Conservation (phyloP, 2,329 filamentous ascomycete species). For the Zasmidium angulare region DNA sequence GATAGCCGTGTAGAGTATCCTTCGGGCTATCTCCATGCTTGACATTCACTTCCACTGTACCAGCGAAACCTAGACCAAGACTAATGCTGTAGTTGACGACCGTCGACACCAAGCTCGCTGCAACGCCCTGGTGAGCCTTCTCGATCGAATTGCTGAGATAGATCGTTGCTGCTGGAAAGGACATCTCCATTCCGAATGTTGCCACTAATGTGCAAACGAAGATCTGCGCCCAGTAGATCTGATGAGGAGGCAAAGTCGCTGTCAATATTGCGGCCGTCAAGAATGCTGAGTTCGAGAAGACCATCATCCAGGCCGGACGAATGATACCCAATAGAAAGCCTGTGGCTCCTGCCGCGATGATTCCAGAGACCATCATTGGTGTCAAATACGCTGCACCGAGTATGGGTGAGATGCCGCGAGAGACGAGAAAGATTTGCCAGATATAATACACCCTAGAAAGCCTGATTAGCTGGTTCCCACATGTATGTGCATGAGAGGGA, state of each 20-base stretch:
- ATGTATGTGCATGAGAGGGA: not conserved
- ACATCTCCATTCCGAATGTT: slow-evolving; percentile 62
- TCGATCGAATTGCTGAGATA: slow-evolving; percentile 55
- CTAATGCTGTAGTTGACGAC: slow-evolving; percentile 65
- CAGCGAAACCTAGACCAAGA: slow-evolving; percentile 64
- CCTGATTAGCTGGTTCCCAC: not conserved
- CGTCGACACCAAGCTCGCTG: slow-evolving; percentile 59
- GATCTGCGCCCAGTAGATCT: slow-evolving; percentile 64
- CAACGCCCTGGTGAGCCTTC: slow-evolving; percentile 50
- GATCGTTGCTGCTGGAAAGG: slow-evolving; percentile 61
- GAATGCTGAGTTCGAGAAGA: slow-evolving; percentile 40
- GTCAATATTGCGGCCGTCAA: slow-evolving; percentile 40
- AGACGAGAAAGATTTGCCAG: slow-evolving; percentile 49
- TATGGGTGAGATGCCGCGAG: slow-evolving; percentile 43
- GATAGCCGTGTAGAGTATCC: slow-evolving; percentile 36
- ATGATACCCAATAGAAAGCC: slow-evolving; percentile 25
- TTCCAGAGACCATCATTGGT: slow-evolving; percentile 46
- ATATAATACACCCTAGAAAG: slow-evolving; percentile 29
- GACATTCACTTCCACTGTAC: slow-evolving; percentile 57
- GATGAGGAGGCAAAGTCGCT: slow-evolving; percentile 49
- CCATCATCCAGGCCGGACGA: slow-evolving; percentile 33
- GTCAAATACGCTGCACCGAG: slow-evolving; percentile 46
- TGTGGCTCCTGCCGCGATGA: slow-evolving; percentile 43
- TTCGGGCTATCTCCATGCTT: slow-evolving; percentile 37
- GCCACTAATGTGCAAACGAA: slow-evolving; percentile 57